Evolutionary conservation across 495 filamentous ascomycete species (phyloP).

Genomic region (Podospora fimiseda): DNA sequence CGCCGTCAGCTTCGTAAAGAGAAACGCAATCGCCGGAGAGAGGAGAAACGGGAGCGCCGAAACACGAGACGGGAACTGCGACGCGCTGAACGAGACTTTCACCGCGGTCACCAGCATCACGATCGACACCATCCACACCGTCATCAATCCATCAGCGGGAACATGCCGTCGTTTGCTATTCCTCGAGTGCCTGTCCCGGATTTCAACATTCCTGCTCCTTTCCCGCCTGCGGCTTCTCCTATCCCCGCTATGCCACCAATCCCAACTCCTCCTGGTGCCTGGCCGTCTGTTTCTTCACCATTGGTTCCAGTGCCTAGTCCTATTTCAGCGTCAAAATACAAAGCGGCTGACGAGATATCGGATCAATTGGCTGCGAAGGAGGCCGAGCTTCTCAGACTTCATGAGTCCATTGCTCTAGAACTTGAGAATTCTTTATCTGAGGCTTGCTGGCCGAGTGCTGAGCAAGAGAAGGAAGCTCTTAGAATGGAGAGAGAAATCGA

Average conservation of each 20-base stretch:
- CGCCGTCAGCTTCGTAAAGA: slow-evolving; percentile 23
- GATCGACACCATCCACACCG: not conserved
- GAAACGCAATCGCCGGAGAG: slow-evolving; percentile 18
- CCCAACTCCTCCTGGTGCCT: slow-evolving; percentile 18
- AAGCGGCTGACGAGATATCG: slow-evolving; percentile 24
- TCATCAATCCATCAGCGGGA: not conserved
- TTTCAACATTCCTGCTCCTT: not conserved
- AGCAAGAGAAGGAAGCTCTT: slow-evolving; percentile 8
- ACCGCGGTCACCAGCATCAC: slow-evolving; percentile 9
- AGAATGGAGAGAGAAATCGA: slow-evolving; percentile 26
- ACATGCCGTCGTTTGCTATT: not conserved
- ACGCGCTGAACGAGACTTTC: slow-evolving; percentile 18
- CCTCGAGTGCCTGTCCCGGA: not conserved
- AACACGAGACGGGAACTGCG: slow-evolving; percentile 21
- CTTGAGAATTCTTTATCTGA: slow-evolving; percentile 3
- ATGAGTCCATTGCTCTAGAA: slow-evolving; percentile 14
- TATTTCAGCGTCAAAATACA: slow-evolving; percentile 19
- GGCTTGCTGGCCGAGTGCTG: not conserved
- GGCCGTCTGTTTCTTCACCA: slow-evolving; percentile 14
- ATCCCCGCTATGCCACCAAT: not conserved
- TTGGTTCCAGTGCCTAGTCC: not conserved
- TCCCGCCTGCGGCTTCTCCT: not conserved
- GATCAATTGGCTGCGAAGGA: slow-evolving; percentile 21
- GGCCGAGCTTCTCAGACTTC: slow-evolving; percentile 14
- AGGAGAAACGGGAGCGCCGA: slow-evolving; percentile 27